phyloP scores from a whole-genome alignment of 2,329 filamentous ascomycete genomes.

The Alternaria longipes region DNA sequence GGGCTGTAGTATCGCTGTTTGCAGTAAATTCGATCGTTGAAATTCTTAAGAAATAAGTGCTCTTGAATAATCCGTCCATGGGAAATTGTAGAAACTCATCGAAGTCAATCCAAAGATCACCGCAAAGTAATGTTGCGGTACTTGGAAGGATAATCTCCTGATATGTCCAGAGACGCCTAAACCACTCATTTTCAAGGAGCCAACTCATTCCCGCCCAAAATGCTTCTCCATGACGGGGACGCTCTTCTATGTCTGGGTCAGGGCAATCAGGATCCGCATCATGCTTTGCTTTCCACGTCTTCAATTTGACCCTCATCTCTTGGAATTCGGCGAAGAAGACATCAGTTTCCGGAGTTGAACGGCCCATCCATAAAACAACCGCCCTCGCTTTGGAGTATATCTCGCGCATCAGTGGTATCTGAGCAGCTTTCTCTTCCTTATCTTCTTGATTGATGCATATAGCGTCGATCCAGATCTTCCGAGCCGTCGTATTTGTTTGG shows the following conservation, averaged over 20 bases:
- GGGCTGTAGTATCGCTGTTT: too few relatives aligned
- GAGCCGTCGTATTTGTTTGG: accelerated
- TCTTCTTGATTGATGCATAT: not conserved
- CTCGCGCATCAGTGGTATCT: not conserved
- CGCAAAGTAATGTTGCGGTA: not conserved
- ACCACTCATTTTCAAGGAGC: not conserved
- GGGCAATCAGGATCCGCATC: not conserved
- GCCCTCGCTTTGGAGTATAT: not conserved
- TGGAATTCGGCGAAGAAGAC: not conserved
- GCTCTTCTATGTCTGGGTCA: not conserved
- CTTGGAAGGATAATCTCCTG: not conserved
- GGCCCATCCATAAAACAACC: not conserved
- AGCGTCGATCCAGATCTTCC: not conserved
- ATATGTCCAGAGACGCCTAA: not conserved
- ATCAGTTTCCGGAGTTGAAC: accelerated
- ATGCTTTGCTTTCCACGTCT: not conserved
- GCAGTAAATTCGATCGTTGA: too few relatives aligned
- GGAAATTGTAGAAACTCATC: not conserved
- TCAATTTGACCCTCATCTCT: not conserved
- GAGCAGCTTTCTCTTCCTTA: not conserved
- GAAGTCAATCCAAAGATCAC: accelerated
- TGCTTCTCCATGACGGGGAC: accelerated
- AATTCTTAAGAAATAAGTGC: not conserved
- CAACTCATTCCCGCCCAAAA: not conserved
- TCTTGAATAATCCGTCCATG: not conserved